Evolutionary conservation across 129 eudicot genomes (phyloP).

Genomic region (Centrapalus pauciflorus): DNA sequence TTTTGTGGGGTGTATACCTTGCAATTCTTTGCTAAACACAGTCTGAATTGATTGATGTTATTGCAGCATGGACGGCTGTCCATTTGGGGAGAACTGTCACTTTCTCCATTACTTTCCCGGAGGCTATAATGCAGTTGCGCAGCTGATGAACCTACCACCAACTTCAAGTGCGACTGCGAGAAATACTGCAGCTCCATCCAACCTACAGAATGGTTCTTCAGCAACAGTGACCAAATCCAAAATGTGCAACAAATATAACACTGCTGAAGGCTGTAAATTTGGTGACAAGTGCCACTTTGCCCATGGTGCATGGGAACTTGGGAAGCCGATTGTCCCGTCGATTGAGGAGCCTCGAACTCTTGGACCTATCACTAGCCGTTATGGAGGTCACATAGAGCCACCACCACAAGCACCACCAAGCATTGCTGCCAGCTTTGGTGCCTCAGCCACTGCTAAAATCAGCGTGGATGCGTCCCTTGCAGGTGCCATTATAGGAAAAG

Average conservation of each 20-base stretch:
- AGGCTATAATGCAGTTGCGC: slow-evolving; percentile 87
- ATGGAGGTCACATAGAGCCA: slow-evolving; percentile 25
- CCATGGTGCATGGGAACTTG: slow-evolving; percentile 91
- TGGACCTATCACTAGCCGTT: slow-evolving; percentile 37
- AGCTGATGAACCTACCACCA: slow-evolving; percentile 67
- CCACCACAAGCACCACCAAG: slow-evolving; percentile 36
- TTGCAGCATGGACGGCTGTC: slow-evolving; percentile 83
- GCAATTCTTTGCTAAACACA: background rate
- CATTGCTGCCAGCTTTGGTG: slow-evolving; percentile 48
- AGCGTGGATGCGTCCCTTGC: slow-evolving; percentile 61
- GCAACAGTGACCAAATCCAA: slow-evolving; percentile 48
- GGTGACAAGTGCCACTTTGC: slow-evolving; percentile 89
- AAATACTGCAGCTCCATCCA: slow-evolving; percentile 29
- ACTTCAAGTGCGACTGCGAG: slow-evolving; percentile 33
- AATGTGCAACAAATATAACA: slow-evolving; percentile 69
- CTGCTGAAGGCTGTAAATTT: slow-evolving; percentile 85
- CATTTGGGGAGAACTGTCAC: slow-evolving; percentile 89
- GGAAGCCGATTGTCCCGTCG: slow-evolving; percentile 44
- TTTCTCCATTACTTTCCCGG: slow-evolving; percentile 89
- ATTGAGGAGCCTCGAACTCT: slow-evolving; percentile 46
- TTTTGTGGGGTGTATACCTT: background rate
- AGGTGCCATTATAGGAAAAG: slow-evolving; percentile 67
- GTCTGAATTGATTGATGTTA: background rate
- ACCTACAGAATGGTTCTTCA: slow-evolving; percentile 37
- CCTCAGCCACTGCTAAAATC: slow-evolving; percentile 55